These are phyloP conservation scores for Apiotrichum mycotoxinovorans DNA, from an alignment of 1,284 basidiomycete genomes.

Conservation along the genomic window DNA sequence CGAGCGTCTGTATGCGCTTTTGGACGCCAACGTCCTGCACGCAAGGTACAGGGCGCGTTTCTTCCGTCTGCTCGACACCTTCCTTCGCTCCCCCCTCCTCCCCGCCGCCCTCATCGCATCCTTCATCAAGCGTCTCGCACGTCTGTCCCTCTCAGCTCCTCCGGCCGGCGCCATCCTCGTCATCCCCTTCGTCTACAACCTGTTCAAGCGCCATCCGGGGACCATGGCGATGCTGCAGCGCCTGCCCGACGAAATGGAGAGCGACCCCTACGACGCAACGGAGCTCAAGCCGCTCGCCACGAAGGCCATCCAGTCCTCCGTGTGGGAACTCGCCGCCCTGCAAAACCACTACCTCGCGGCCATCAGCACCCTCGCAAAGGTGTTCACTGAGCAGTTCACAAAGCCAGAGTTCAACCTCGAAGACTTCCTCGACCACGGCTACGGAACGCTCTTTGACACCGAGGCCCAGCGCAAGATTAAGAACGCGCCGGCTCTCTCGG, in stretches of 20 bases:
- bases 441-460: constrained; percentile 85
- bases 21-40: constrained; percentile 83
- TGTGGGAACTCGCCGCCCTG: constrained; percentile 87
- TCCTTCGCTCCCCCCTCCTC: constrained; percentile 87
- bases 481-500: constrained; percentile 64
- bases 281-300: constrained; percentile 75
- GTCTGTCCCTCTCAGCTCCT: constrained; percentile 77
- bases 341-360: constrained; percentile 78
- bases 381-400: constrained; percentile 89
- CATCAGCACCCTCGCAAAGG: constrained; percentile 76
- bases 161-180: constrained; percentile 87
- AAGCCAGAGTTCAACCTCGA: constrained; percentile 86
- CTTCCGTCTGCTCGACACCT: constrained; percentile 86
- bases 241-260: constrained; percentile 37
- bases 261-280: constrained; percentile 57
- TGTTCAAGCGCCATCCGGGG: constrained; percentile 85
- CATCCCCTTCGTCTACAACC: constrained; percentile 91
- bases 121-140: constrained; percentile 86
- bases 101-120: constrained; percentile 85
- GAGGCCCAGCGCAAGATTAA: constrained; percentile 76
- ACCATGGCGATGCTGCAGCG: constrained; percentile 92
- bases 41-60: constrained; percentile 90
- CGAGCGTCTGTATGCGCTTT: constrained; percentile 82
- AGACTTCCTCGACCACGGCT: constrained; percentile 96
- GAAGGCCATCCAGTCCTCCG: constrained; percentile 74